phyloP scores from a whole-genome alignment of 805 yeast species.

The Yamadazyma olivae region DNA sequence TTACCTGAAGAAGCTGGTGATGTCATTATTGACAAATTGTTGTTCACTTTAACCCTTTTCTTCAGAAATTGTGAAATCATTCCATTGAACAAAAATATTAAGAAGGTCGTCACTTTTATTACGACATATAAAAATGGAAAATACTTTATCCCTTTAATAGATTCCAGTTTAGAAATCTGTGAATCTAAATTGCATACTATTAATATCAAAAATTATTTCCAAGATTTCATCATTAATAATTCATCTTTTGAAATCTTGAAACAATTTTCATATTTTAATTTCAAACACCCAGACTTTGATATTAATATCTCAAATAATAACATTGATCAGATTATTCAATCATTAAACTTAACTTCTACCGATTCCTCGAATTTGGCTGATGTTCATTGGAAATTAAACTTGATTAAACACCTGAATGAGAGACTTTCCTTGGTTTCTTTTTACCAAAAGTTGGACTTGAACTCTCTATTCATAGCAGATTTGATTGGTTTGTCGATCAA shows the following conservation, averaged over 20 bases:
- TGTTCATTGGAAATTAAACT: slow-evolving; percentile 12
- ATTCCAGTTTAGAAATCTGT: slow-evolving; percentile 11
- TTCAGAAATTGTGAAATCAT: slow-evolving; percentile 54
- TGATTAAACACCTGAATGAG: slow-evolving; percentile 2
- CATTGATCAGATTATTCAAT: neutral
- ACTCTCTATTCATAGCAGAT: slow-evolving; percentile 8
- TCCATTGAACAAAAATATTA: slow-evolving; percentile 40
- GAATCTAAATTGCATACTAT: slow-evolving; percentile 5
- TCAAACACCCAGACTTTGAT: slow-evolving; percentile 6
- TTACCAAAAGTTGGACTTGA: slow-evolving; percentile 1
- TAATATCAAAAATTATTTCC: slow-evolving; percentile 2
- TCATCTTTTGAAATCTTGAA: slow-evolving; percentile 2
- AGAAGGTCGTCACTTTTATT: slow-evolving; percentile 10
- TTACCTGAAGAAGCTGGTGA: neutral
- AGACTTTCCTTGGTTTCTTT: slow-evolving; percentile 3
- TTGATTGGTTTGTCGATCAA: slow-evolving; percentile 7
- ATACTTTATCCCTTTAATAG: slow-evolving; percentile 9
- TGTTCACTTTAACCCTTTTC: slow-evolving; percentile 47
- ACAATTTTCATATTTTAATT: slow-evolving; percentile 9
- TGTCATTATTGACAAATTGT: slow-evolving; percentile 3
- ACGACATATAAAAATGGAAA: slow-evolving; percentile 8
- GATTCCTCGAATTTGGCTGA: slow-evolving; percentile 2
- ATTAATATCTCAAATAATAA: slow-evolving; percentile 4
- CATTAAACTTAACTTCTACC: slow-evolving; percentile 2
- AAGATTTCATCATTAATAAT: slow-evolving; percentile 9